These are phyloP conservation scores for Metschnikowia orientalis DNA, from an alignment of 805 yeast species.

Conservation along the genomic window DNA sequence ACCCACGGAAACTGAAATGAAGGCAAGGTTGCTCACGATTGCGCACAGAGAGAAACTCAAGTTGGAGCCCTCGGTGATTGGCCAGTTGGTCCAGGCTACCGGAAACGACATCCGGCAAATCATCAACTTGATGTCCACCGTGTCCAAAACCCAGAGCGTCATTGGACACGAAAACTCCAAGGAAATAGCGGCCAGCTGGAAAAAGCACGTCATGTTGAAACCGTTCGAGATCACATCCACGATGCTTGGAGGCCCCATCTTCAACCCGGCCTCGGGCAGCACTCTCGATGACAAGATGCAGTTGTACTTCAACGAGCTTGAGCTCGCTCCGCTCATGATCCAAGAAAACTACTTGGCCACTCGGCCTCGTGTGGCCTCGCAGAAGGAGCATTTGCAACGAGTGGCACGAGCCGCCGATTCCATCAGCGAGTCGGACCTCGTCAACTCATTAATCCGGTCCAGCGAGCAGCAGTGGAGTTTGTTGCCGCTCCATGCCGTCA, in stretches of 20 bases:
- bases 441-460: constrained; percentile 78
- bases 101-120: constrained; percentile 92
- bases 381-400: constrained; percentile 53
- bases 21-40: constrained; percentile 83
- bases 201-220: constrained; percentile 82
- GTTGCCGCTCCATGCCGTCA: constrained; percentile 83
- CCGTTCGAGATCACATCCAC: constrained; percentile 86
- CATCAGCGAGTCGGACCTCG: constrained; percentile 78
- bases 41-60: constrained; percentile 80
- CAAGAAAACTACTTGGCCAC: constrained; percentile 86
- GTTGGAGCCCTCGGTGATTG: constrained; percentile 75
- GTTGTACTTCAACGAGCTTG: constrained; percentile 89
- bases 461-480: constrained; percentile 93
- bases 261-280: constrained; percentile 47
- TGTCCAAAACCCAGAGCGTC: constrained; percentile 63
- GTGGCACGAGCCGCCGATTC: constrained; percentile 80
- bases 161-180: constrained; percentile 63
- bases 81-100: constrained; percentile 78
- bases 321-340: constrained; percentile 90
- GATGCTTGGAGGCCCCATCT: constrained; percentile 55
- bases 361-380: constrained; percentile 46
- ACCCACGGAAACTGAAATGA: constrained; percentile 78
- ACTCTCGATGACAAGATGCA: constrained; percentile 78
- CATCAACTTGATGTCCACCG: constrained; percentile 82
- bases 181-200: constrained; percentile 67